phyloP scores from a whole-genome alignment of 139 green algal species.

The Coelastrella sp. region DNA sequence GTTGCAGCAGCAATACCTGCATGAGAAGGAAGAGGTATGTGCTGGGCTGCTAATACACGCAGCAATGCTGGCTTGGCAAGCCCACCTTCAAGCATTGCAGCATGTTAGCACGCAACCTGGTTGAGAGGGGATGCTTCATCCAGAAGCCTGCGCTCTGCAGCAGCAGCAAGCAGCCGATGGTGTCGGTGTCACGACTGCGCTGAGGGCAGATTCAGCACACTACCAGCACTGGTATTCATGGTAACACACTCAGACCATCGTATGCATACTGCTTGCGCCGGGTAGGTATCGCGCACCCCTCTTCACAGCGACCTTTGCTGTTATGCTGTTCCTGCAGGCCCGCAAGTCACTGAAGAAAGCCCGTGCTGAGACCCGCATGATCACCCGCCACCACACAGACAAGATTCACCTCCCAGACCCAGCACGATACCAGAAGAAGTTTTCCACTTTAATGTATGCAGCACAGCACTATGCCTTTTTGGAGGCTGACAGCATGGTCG shows the following conservation, averaged over 20 bases:
- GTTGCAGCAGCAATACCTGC: not conserved
- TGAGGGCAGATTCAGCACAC: too few relatives aligned
- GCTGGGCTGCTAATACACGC: not conserved
- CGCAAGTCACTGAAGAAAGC: not conserved
- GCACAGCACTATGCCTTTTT: not conserved
- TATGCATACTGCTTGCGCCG: too few relatives aligned
- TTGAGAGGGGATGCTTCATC: too few relatives aligned
- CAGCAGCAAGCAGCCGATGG: too few relatives aligned
- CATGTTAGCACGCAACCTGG: not conserved
- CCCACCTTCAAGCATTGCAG: too few relatives aligned
- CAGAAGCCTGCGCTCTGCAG: too few relatives aligned
- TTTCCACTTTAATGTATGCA: not conserved
- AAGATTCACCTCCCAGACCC: not conserved
- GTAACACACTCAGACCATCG: too few relatives aligned
- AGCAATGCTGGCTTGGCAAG: not conserved
- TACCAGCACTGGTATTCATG: too few relatives aligned
- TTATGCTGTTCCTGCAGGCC: not conserved
- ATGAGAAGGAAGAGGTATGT: not conserved
- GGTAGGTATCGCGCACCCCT: too few relatives aligned
- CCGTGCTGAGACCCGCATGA: not conserved
- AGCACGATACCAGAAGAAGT: not conserved
- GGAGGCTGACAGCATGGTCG: not conserved
- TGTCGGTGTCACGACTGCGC: too few relatives aligned
- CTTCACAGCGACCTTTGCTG: not conserved
- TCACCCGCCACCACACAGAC: not conserved